A percentile compares a stretch with the other conserved stretches of the same genome.
Conservation (phyloP, 768 basidiomycete genomes). For the Melanogaster broomeanus region DNA sequence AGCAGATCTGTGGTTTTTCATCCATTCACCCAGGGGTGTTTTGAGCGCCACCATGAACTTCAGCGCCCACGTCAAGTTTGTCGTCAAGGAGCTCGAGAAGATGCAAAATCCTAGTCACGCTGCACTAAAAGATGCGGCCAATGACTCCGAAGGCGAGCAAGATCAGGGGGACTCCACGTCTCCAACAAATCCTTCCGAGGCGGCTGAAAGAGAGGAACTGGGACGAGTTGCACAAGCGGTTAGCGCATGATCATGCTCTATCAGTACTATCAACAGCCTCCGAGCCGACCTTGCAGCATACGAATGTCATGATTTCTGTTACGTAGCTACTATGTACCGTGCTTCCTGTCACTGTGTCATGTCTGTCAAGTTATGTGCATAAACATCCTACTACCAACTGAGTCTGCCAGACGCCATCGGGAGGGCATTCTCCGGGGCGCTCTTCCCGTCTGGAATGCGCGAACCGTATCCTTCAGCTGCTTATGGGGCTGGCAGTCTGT, state of each 20-base stretch:
- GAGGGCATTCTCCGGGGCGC: not conserved
- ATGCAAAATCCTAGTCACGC: slow-evolving; percentile 32
- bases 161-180: not conserved
- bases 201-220: slow-evolving; percentile 17
- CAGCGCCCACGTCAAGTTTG: slow-evolving; percentile 69
- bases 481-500: slow-evolving; percentile 9
- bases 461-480: slow-evolving; percentile 5
- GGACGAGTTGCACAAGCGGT: slow-evolving; percentile 21
- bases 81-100: slow-evolving; percentile 63
- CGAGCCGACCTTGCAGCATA: not conserved
- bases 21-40: slow-evolving; percentile 44
- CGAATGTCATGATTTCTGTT: not conserved
- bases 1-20: slow-evolving; percentile 3
- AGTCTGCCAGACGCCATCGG: slow-evolving; percentile 8
- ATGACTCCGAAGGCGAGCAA: not conserved
- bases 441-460: slow-evolving; percentile 6
- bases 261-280: too few species aligned
- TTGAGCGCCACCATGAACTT: slow-evolving; percentile 63
- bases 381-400: not conserved
- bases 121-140: not conserved
- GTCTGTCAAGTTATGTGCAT: not conserved
- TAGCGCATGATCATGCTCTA: slow-evolving; percentile 14
- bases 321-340: too few species aligned
- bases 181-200: slow-evolving; percentile 5
- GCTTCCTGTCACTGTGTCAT: not conserved